Base-by-base conservation (phyloP, 2,329 filamentous ascomycete genomes). In the Cladosporium sphaerospermum region DNA sequence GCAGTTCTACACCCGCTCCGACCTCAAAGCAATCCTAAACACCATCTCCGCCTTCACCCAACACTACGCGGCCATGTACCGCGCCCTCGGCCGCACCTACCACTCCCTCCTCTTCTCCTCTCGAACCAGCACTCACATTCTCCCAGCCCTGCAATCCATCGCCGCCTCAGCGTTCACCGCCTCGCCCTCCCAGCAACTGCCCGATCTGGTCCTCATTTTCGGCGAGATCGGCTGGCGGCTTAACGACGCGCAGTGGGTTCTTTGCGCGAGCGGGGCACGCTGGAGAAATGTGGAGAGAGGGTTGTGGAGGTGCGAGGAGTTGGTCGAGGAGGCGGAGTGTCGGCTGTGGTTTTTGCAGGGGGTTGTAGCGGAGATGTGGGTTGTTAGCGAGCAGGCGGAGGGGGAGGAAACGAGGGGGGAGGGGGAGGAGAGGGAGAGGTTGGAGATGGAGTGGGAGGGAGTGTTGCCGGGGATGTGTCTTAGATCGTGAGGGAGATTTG, bases 171-270 rank as follows among this genome's bases (percentile, higher is more conserved):
- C 51, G 5, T n/a, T 53, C 19, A 47, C 32, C 4, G 14, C 36
- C 6, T 42, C 43, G n/a, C 3, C 10, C 36, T 32, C 36, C 19
- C 36, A 42, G 9, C 51, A 53, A 28, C 23, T 53, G 5, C 51
- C 51, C 4, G 51, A 53, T 9, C 14, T 53, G 16, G 43, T 53
- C n/a, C 18, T 41, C 34, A 34, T 53, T 9, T 47, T 53, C 43
- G 31, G 19, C 36, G 37, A 42, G 11, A n/a, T 49, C n/a, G 39
- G 43, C 37, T 37, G 32, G 11, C 51, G 51, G 9, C 45, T 53
- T 1, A 23, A 28, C 16, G 28, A 47, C 13, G 19, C 51, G 44
- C 43, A 45, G 28, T 10, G 10, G 7, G 9, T 23, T 13, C 50
- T 53, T 9, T 6, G n/a, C 10, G 14, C 10, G 14, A 5, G 6